Percentiles rank a stretch among this genome's conserved stretches.
Evolutionary conservation across 208 protist genomes (phyloP).

Genomic region (Crithidia brevicula): DNA sequence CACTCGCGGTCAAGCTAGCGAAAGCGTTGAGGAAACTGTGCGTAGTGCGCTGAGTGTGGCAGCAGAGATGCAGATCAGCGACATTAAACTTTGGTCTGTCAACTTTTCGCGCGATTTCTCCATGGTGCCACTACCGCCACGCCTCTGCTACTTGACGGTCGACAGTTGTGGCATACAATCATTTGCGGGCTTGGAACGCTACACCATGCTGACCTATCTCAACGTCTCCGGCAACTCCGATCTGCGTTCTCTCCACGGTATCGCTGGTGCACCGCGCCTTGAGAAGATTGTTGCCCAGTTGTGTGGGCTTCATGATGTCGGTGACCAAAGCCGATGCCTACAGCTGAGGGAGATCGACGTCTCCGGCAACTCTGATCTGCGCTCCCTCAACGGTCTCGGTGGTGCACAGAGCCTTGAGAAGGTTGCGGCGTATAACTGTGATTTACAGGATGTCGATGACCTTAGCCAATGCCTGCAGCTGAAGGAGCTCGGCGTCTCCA

Average conservation of each 20-base stretch:
- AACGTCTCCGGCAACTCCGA: background rate
- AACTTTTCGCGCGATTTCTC: too few relatives aligned
- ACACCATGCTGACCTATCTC: background rate
- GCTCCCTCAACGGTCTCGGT: background rate
- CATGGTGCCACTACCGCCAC: too few relatives aligned
- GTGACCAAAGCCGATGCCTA: background rate
- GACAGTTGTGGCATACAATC: too few relatives aligned
- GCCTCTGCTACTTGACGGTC: too few relatives aligned
- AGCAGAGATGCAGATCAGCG: too few relatives aligned
- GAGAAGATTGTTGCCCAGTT: background rate
- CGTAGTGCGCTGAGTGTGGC: too few relatives aligned
- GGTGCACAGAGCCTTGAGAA: background rate
- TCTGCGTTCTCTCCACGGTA: background rate
- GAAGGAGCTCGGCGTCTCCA: too few relatives aligned
- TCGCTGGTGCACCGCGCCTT: background rate
- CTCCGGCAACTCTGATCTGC: background rate
- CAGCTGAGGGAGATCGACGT: background rate
- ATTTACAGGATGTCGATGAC: too few relatives aligned
- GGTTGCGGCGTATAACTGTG: background rate
- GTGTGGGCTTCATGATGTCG: background rate
- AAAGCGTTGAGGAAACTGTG: too few relatives aligned
- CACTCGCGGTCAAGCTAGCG: too few relatives aligned
- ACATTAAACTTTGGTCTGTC: too few relatives aligned
- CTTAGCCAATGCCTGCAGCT: too few relatives aligned
- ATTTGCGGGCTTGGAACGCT: background rate